These are phyloP conservation scores for Sclerotinia nivalis DNA, from an alignment of 2,329 filamentous ascomycete species.

Conservation along the genomic window DNA sequence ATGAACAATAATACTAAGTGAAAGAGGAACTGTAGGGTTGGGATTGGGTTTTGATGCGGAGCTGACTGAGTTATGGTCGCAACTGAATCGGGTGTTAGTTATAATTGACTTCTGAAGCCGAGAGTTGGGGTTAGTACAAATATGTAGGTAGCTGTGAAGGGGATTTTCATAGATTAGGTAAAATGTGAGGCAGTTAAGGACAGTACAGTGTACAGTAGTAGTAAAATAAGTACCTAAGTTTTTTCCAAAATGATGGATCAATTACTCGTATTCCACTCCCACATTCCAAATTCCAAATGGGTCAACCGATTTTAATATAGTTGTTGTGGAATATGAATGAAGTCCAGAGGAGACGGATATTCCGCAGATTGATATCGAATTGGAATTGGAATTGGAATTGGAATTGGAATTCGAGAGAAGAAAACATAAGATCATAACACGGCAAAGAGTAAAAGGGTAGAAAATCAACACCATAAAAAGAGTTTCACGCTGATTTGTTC, in stretches of 20 bases:
- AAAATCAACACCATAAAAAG: not conserved
- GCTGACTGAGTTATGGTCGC: slow-evolving; percentile 15
- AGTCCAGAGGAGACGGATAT: no score
- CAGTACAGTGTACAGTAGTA: no score
- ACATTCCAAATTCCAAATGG: not conserved
- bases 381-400: no score
- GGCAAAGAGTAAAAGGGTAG: no score
- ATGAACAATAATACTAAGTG: not conserved
- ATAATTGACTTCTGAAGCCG: not conserved
- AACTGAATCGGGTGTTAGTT: slow-evolving; percentile 9
- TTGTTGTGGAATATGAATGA: not conserved
- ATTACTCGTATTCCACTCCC: not conserved
- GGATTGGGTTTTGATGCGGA: slow-evolving; percentile 6
- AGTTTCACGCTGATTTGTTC: not conserved
- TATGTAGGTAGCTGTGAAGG: not conserved
- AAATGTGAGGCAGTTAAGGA: not conserved
- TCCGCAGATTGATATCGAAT: not conserved
- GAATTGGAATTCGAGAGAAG: not conserved
- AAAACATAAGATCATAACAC: not conserved
- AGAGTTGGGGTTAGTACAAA: slow-evolving; percentile 1
- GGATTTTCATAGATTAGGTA: not conserved
- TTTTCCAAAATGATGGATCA: not conserved
- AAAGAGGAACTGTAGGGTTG: not conserved
- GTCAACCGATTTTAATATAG: not conserved
- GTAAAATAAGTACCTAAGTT: no score